A percentile compares a stretch with the other conserved stretches of the same genome.
Evolutionary conservation across 768 basidiomycete genomes (phyloP).

Genomic region (Leucocoprinus leucothites): DNA sequence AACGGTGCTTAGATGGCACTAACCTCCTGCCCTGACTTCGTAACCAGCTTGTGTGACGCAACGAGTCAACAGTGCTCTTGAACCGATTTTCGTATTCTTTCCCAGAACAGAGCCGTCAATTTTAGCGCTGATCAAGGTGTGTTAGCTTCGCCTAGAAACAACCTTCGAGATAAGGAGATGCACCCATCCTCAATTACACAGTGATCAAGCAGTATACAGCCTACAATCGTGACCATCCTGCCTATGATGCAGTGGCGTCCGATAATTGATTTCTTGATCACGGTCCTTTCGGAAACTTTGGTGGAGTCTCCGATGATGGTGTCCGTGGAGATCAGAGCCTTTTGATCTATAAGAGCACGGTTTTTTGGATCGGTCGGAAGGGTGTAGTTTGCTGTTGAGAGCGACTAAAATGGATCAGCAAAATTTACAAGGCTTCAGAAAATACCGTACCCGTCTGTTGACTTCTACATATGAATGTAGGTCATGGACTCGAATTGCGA

Average conservation of each 20-base stretch:
- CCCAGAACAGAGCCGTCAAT: conserved; percentile 77
- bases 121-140: conserved; percentile 52
- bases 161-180: conserved; percentile 21
- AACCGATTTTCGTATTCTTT: conserved; percentile 67
- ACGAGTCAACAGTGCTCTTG: conserved; percentile 61
- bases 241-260: conserved; percentile 85
- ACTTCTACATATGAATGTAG: conserved; percentile 74
- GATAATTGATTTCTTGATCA: conserved; percentile 76
- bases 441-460: conserved; percentile 65
- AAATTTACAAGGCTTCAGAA: neutral
- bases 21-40: conserved; percentile 65
- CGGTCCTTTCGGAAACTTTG: conserved; percentile 74
- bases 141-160: neutral
- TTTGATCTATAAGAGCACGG: conserved; percentile 70
- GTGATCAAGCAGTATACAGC: conserved; percentile 86
- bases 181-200: conserved; percentile 88
- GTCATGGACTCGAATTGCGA: conserved; percentile 73
- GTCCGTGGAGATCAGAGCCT: conserved; percentile 81
- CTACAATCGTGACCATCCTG: conserved; percentile 76
- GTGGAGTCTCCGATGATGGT: conserved; percentile 82
- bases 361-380: conserved; percentile 61
- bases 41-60: conserved; percentile 79
- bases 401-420: conserved; percentile 36
- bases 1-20: conserved; percentile 12
- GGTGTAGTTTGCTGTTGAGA: conserved; percentile 47